Base-by-base conservation (phyloP, 345 rosid species). In the Eucalyptus regnans region DNA sequence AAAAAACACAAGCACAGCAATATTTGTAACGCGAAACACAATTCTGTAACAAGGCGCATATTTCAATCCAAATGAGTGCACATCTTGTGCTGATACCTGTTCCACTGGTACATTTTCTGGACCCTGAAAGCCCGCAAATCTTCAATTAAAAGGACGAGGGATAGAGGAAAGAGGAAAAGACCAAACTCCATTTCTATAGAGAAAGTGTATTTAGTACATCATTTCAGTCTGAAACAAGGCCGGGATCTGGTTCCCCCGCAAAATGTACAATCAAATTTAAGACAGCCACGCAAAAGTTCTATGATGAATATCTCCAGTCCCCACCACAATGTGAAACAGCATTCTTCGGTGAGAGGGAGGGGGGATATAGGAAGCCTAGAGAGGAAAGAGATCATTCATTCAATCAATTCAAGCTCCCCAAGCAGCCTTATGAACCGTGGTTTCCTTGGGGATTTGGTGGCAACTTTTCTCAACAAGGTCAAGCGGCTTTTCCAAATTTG, bases 391-490 rank as follows among this genome's bases (percentile, higher is more conserved):
- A 49, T 13, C 86, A 18, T 81, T 41, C 50, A 41, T 81, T 41
- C 46, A 6, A 41, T 10, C 20, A 51, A n/a, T 91, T 94, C 94
- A 97, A 88, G 93, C 94, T 94, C 94, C 93, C 56, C 94, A 89
- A 88, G 95, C 95, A 86, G 94, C 95, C 94, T 97, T 95, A 90
- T 95, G 97, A 89, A 96, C 96, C 98, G 95, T 96, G 48, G 98
- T 96, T 90, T 96, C 97, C 90, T 96, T 97, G 95, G 96, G 99
- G 89, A 97, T 96, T 90, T 96, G 97, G 90, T 95, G 98, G 94
- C 99, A 94, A 91, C 97, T 96, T 95, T 97, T 96, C 92, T 95
- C 96, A 22, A 98, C 99, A 58, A 96, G 98, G 92, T 98, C 98
- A 62, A 97, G 95, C 90, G 95, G 94, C 93, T 94, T 97, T 95